Conservation (phyloP, 768 basidiomycete genomes). For the Leccinum barrowsii region DNA sequence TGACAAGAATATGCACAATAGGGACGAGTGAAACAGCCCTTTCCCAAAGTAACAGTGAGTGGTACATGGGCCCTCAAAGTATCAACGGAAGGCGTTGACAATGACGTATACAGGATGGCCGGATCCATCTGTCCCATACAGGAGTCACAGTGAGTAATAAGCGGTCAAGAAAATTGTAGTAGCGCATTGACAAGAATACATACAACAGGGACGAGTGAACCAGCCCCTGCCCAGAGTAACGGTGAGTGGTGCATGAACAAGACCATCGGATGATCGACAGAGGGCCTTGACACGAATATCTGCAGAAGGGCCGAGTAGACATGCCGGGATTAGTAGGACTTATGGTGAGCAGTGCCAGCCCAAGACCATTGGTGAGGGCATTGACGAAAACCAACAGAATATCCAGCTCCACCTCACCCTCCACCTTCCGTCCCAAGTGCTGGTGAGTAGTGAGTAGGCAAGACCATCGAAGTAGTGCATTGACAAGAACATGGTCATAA, state of each 20-base stretch:
- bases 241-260: not conserved
- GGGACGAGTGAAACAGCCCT: not conserved
- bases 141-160: too few relatives aligned
- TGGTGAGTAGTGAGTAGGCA: not conserved
- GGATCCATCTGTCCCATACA: too few relatives aligned
- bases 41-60: not conserved
- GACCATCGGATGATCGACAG: not conserved
- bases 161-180: too few relatives aligned
- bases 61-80: too few relatives aligned
- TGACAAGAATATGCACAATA: not conserved
- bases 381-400: not conserved
- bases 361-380: not conserved
- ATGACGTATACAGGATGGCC: too few relatives aligned
- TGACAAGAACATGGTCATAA: not conserved
- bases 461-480: not conserved
- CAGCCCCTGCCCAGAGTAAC: too few relatives aligned
- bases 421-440: not conserved
- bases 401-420: not conserved
- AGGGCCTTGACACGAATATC: not conserved
- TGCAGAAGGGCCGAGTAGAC: not conserved
- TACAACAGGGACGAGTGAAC: too few relatives aligned
- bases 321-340: not conserved
- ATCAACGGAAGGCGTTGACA: too few relatives aligned
- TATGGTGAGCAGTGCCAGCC: not conserved
- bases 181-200: too few relatives aligned